phyloP scores from a whole-genome alignment of 2,329 filamentous ascomycete genomes.

The Colletotrichum costaricense region DNA sequence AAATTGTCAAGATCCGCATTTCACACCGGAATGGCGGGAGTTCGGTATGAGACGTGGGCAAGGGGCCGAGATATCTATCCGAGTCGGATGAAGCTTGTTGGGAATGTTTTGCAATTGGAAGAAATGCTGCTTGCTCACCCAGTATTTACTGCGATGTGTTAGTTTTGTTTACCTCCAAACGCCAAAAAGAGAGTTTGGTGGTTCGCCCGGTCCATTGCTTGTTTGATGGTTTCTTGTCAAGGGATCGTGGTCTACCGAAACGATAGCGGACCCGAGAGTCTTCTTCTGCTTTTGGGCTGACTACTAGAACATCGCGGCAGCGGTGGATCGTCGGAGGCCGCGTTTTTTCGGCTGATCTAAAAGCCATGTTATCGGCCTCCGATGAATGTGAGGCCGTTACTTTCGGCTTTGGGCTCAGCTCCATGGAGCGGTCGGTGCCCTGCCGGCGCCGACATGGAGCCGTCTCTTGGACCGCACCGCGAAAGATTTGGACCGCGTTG shows the following conservation, averaged over 20 bases:
- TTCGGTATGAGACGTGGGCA: not conserved
- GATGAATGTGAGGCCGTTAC: not conserved
- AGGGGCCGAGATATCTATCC: not conserved
- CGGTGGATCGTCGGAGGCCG: not conserved
- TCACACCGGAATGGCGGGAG: conserved; percentile 4
- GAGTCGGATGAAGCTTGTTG: not conserved
- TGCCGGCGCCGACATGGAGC: not conserved
- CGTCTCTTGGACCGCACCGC: too few relatives aligned
- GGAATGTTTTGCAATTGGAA: not conserved
- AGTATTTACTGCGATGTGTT: too few relatives aligned
- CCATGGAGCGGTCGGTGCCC: not conserved
- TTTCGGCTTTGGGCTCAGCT: not conserved
- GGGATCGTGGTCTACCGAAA: not conserved
- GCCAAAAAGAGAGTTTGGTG: not conserved
- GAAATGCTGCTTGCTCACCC: too few relatives aligned
- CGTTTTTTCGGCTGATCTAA: not conserved
- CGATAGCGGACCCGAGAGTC: not conserved
- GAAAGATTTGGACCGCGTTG: not conserved
- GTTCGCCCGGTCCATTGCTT: not conserved
- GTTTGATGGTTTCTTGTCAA: not conserved
- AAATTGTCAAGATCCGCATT: not conserved
- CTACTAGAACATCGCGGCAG: not conserved
- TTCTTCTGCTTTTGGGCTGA: not conserved
- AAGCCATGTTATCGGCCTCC: not conserved
- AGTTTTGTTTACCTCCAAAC: not conserved